Evolutionary conservation across 805 yeast genomes (phyloP), one percentile per base, ranked within the genome.

Genomic region (Saccharomycopsis babjevae): DNA sequence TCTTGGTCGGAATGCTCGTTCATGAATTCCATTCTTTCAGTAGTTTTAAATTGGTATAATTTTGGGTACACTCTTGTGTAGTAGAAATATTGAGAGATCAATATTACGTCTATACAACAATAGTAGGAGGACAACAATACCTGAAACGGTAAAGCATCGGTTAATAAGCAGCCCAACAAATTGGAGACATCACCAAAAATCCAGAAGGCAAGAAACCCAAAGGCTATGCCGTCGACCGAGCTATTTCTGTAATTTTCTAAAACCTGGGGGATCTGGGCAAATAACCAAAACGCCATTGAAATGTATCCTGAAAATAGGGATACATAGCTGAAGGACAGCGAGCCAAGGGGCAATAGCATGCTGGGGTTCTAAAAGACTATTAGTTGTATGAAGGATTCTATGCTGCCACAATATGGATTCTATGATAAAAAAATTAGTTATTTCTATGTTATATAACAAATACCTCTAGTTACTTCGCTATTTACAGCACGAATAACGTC

Each of bases 141-240:
- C 70, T 91, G 97, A 72, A 91, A 92, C 18, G 86, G 83, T 55
- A 90, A 75, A 62, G 92, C 97, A 5, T 80, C 71, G 0, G 97
- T 90, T 55, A 90, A 69, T 0, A 88, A 62, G 62, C 97, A 89
- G 0, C 97, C 97, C 0, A 80, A 57, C 32, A 85, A 71, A 52
- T 83, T 79, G 6, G 59, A 56, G 25, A 71, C 58, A 56, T 74
- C 77, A 11, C 77, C 77, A 10, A 71, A 57, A 46, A 72, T 66
- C 77, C 77, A 74, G 6, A 72, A 66, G 8, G 68, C 56, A n/a
- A 74, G 63, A 56, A 74, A 73, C n/a, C 64, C 67, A 0, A 66
- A 67, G 5, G 77, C 72, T 20, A 74, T 66, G 0, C 76, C 76
- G 6, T 69, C 72, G 7, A 71, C 71, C n/a, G 70, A 65, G 59